Evolutionary conservation across 106 monocot species (phyloP).

Genomic region (Dendrobium catenatum): DNA sequence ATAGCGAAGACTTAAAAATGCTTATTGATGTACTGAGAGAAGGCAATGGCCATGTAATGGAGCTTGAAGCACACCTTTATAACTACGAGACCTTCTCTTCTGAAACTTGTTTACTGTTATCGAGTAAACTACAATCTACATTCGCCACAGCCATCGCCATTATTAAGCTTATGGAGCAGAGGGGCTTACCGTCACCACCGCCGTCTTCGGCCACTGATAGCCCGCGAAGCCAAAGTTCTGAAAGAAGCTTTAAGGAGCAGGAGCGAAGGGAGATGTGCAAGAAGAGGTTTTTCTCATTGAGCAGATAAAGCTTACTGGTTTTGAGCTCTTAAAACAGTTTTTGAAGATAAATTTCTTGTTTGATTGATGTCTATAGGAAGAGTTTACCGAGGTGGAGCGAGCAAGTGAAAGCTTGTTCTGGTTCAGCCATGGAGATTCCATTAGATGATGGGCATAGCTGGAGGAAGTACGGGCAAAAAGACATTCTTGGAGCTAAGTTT

Average conservation of each 20-base stretch:
- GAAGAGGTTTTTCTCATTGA: slow-evolving; percentile 1
- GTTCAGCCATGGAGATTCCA: not conserved
- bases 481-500: slow-evolving; percentile 40
- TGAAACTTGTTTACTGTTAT: not conserved
- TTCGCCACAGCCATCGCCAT: not conserved
- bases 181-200: not conserved
- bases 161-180: not conserved
- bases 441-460: slow-evolving; percentile 45
- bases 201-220: not conserved
- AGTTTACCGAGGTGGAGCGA: not conserved
- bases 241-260: not conserved
- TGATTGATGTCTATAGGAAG: not conserved
- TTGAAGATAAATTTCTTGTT: too few relatives aligned
- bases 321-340: too few relatives aligned
- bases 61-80: not conserved
- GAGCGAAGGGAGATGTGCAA: slow-evolving; percentile 10
- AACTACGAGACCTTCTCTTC: not conserved
- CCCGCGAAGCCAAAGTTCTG: not conserved
- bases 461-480: slow-evolving; percentile 73
- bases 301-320: too few relatives aligned
- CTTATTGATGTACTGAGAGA: not conserved
- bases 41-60: not conserved
- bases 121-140: not conserved
- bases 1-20: too few relatives aligned
- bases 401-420: not conserved